Evolutionary conservation across 139 green algal species (phyloP).

Genomic region (Zygnema cylindricum): DNA sequence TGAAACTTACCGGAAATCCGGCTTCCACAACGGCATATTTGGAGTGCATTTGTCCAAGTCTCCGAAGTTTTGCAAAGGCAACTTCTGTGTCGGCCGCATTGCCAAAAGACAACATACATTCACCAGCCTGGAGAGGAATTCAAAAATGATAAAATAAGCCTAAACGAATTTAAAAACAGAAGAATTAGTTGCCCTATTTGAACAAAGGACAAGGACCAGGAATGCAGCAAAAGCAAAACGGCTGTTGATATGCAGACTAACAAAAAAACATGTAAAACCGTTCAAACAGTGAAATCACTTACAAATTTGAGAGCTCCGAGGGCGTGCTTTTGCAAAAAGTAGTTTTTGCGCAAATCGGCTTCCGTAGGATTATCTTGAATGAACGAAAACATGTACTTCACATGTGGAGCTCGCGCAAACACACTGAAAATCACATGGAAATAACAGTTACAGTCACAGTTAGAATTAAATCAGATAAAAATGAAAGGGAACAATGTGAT

Average conservation of each 20-base stretch:
- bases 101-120: not conserved
- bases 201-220: too few species aligned
- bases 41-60: not conserved
- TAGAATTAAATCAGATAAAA: too few species aligned
- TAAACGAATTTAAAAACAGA: too few species aligned
- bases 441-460: too few species aligned
- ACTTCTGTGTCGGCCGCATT: not conserved
- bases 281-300: too few species aligned
- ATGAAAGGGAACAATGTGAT: not conserved
- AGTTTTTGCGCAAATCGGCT: not conserved
- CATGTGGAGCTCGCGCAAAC: not conserved
- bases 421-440: not conserved
- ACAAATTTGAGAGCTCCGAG: not conserved
- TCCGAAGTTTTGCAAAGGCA: not conserved
- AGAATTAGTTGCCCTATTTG: too few species aligned
- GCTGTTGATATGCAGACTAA: too few species aligned
- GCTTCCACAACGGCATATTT: not conserved
- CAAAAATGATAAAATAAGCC: too few species aligned
- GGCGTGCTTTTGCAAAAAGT: not conserved
- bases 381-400: not conserved
- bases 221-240: too few species aligned
- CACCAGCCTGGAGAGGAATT: not conserved
- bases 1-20: not conserved
- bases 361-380: not conserved
- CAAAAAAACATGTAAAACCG: too few species aligned